Evolutionary conservation across 495 filamentous ascomycete genomes (phyloP).

Genomic region (Bacidia rubella): DNA sequence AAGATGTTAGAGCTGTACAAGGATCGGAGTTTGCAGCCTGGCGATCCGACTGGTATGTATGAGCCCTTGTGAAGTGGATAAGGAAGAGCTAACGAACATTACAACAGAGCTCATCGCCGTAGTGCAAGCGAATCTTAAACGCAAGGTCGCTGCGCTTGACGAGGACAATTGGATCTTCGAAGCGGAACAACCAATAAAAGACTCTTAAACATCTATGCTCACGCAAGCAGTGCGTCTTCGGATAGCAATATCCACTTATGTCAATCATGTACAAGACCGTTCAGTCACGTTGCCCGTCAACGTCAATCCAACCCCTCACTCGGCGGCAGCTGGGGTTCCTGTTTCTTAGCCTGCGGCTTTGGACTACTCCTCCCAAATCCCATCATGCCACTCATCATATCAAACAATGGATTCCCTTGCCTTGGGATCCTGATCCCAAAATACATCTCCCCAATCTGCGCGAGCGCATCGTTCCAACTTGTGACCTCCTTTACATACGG

Average conservation of each 20-base stretch:
- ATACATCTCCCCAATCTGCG: constrained; percentile 88
- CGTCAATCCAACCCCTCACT: constrained; percentile 42
- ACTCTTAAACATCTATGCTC: neutral
- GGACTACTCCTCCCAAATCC: constrained; percentile 49
- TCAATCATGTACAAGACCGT: neutral
- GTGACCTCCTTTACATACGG: constrained; percentile 58
- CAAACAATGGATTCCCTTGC: constrained; percentile 78
- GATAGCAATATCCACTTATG: neutral
- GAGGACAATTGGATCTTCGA: constrained; percentile 93
- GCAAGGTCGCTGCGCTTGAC: constrained; percentile 56
- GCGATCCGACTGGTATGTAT: constrained; percentile 52
- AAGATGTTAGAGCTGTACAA: constrained; percentile 40
- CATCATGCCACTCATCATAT: constrained; percentile 95
- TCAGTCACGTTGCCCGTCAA: neutral
- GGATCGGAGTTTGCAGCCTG: constrained; percentile 47
- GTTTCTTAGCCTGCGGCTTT: constrained; percentile 30
- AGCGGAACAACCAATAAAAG: constrained; percentile 39
- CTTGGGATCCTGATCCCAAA: constrained; percentile 85
- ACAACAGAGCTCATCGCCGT: constrained; percentile 54
- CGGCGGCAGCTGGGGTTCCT: constrained; percentile 33
- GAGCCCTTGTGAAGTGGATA: constrained; percentile 5
- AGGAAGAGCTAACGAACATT: constrained; percentile 3
- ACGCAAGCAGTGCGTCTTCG: neutral
- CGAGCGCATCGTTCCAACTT: constrained; percentile 71
- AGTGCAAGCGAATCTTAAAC: constrained; percentile 55